Percentiles rank a stretch among this genome's conserved stretches.
Conservation (phyloP, 2,329 filamentous ascomycete genomes). For the Fusarium multiceps region DNA sequence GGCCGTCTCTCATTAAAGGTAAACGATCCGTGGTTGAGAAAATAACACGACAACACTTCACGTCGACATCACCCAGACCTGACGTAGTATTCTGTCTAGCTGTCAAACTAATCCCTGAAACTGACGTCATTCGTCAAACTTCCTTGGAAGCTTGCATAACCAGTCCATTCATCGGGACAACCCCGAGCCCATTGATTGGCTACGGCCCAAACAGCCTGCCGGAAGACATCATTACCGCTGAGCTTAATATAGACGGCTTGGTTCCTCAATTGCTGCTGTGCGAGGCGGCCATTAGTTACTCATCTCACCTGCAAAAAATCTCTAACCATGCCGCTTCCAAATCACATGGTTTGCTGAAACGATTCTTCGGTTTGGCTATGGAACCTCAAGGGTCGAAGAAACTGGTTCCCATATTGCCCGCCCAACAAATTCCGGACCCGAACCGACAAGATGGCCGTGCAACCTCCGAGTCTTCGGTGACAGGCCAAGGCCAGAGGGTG, state of each 20-base stretch:
- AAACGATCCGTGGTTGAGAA: background rate
- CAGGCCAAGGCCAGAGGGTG: background rate
- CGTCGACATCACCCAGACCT: background rate
- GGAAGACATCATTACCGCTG: background rate
- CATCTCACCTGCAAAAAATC: background rate
- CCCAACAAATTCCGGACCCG: background rate
- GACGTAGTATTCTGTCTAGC: background rate
- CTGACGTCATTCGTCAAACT: background rate
- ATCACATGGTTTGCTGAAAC: background rate
- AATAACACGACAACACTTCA: background rate
- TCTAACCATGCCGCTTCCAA: background rate
- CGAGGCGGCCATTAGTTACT: background rate
- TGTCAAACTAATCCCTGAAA: background rate
- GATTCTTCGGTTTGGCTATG: slow-evolving; percentile 3
- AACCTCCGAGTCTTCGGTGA: background rate
- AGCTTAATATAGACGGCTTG: background rate
- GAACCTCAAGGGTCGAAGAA: slow-evolving; percentile 11
- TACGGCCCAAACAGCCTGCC: background rate
- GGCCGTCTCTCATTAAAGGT: background rate
- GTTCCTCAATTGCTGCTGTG: background rate
- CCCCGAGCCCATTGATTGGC: background rate
- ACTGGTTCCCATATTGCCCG: slow-evolving; percentile 23
- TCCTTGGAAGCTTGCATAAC: slow-evolving; percentile 3
- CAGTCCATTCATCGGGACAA: background rate
- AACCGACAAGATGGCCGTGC: background rate